A percentile compares a stretch with the other conserved stretches of the same genome.
phyloP scores from a whole-genome alignment of 352 stramenopile species.

The Globisporangium splendens region DNA sequence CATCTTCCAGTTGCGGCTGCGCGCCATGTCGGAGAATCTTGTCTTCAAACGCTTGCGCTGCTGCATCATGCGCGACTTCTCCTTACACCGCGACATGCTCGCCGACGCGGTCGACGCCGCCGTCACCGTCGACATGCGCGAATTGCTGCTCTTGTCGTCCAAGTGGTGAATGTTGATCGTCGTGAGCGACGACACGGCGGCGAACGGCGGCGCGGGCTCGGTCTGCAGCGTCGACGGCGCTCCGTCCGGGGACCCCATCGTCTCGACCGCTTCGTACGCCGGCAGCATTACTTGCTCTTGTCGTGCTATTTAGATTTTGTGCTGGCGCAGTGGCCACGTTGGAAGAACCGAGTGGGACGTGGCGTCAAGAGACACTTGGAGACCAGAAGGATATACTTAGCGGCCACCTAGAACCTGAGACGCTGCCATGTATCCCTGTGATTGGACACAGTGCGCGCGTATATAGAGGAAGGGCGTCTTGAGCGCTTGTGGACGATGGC shows the following conservation, averaged over 20 bases:
- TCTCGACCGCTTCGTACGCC: conserved; percentile 12
- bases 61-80: background rate
- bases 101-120: background rate
- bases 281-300: conserved; percentile 7
- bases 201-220: conserved; percentile 7
- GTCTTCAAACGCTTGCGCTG: conserved; percentile 8
- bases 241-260: conserved; percentile 4
- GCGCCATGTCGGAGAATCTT: conserved; percentile 10
- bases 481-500: too few species aligned
- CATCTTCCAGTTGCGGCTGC: conserved; percentile 11
- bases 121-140: background rate
- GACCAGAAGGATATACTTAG: too few species aligned
- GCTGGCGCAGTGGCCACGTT: too few species aligned
- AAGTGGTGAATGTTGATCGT: conserved; percentile 5
- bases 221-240: background rate
- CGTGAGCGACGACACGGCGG: conserved; percentile 13
- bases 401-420: too few species aligned
- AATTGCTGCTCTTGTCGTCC: background rate
- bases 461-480: too few species aligned
- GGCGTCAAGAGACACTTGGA: too few species aligned
- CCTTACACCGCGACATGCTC: background rate
- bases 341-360: background rate
- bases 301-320: too few species aligned
- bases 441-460: too few species aligned
- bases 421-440: too few species aligned